phyloP scores from a whole-genome alignment of 371 early-diverging fungal genomes.

The Ordospora colligata region DNA sequence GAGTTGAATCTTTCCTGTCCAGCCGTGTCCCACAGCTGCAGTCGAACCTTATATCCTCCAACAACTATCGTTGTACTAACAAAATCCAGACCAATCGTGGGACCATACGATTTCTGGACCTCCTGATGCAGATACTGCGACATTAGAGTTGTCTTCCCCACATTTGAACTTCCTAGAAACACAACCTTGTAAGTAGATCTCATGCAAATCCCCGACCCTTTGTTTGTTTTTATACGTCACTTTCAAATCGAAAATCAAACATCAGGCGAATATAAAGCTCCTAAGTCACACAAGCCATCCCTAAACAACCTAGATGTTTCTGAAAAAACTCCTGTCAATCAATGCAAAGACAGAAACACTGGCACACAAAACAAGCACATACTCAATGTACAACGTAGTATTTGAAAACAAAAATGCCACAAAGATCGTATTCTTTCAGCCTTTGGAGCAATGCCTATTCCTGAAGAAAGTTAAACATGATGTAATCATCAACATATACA shows the following conservation, averaged over 20 bases:
- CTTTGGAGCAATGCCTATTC: neutral
- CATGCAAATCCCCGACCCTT: constrained; percentile 39
- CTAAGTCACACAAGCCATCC: neutral
- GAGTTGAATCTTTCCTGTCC: constrained; percentile 63
- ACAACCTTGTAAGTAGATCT: constrained; percentile 62
- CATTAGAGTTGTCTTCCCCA: constrained; percentile 95
- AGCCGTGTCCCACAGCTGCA: constrained; percentile 63
- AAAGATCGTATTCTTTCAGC: neutral
- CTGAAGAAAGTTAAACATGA: constrained; percentile 29
- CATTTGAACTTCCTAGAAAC: constrained; percentile 63
- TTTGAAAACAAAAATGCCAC: constrained; percentile 18
- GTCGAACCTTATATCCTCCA: constrained; percentile 48
- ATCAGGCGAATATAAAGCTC: neutral
- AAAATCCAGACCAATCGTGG: constrained; percentile 98
- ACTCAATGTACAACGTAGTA: constrained; percentile 1
- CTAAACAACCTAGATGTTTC: constrained; percentile 7
- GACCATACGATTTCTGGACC: constrained; percentile 63
- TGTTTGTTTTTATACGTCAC: constrained; percentile 1
- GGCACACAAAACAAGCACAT: neutral
- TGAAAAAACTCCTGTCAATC: constrained; percentile 13
- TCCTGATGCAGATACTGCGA: constrained; percentile 64
- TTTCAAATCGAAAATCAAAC: neutral
- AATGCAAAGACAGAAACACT: constrained; percentile 13
- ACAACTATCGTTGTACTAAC: constrained; percentile 64
- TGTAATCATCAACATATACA: neutral